A percentile compares a stretch with the other conserved stretches of the same genome.
These are phyloP conservation scores for Roridomyces roridus DNA, from an alignment of 768 basidiomycete species.

Conservation along the genomic window DNA sequence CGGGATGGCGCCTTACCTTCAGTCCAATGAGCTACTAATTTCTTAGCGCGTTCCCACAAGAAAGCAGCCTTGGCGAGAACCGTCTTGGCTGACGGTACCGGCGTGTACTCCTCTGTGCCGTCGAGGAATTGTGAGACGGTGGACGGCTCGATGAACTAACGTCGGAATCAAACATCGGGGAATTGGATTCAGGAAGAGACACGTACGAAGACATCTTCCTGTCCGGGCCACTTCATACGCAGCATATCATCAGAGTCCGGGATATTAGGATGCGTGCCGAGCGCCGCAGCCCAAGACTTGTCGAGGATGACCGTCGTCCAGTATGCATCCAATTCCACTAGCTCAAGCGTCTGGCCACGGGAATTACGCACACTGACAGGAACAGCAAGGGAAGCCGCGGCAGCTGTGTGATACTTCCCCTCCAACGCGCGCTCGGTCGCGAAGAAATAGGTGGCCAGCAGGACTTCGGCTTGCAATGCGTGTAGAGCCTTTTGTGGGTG, in stretches of 20 bases:
- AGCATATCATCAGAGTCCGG: neutral
- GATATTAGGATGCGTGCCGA: conserved; percentile 5
- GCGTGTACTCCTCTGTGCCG: neutral
- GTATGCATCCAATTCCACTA: conserved; percentile 16
- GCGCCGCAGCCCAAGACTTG: conserved; percentile 19
- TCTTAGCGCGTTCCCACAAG: conserved; percentile 23
- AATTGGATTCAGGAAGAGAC: too few species aligned
- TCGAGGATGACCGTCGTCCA: conserved; percentile 21
- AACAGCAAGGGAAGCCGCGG: conserved; percentile 39
- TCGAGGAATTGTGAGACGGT: conserved; percentile 12
- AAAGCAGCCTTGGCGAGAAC: conserved; percentile 15
- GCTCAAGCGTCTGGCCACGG: neutral
- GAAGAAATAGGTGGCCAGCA: conserved; percentile 52
- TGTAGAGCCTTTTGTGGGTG: conserved; percentile 39
- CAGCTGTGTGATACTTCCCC: conserved; percentile 42
- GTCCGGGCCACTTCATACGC: conserved; percentile 17
- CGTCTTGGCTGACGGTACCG: neutral
- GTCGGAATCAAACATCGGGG: neutral
- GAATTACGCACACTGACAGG: conserved; percentile 26
- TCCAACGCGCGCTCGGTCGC: conserved; percentile 42
- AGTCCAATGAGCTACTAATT: conserved; percentile 4
- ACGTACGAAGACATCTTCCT: too few species aligned
- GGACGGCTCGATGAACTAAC: neutral
- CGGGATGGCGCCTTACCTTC: neutral
- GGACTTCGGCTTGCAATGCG: conserved; percentile 44